A percentile compares a stretch with the other conserved stretches of the same genome.
These are phyloP conservation scores for Fraxinus angustifolia DNA, from an alignment of 305 asterid genomes.

Conservation along the genomic window DNA sequence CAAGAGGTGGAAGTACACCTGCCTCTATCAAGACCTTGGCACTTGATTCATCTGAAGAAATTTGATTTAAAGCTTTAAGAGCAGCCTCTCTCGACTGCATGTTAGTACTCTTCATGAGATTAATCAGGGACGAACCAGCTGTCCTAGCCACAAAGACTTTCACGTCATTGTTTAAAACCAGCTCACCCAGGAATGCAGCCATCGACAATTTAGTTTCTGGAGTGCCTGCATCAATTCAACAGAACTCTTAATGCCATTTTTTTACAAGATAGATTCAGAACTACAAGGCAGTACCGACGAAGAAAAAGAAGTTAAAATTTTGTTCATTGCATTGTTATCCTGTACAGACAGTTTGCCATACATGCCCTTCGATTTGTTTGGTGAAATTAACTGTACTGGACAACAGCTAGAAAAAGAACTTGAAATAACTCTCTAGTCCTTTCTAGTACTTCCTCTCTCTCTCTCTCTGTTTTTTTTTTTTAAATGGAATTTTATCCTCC, in stretches of 20 bases:
- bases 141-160: conserved; percentile 72
- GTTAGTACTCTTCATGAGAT: conserved; percentile 57
- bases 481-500: neutral
- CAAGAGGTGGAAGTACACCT: conserved; percentile 90
- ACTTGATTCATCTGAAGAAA: conserved; percentile 77
- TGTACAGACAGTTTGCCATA: neutral
- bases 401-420: neutral
- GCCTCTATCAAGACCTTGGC: conserved; percentile 77
- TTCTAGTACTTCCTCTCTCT: neutral
- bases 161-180: conserved; percentile 70
- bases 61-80: conserved; percentile 76
- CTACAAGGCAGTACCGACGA: neutral
- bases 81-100: conserved; percentile 78
- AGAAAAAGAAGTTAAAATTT: neutral
- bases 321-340: neutral
- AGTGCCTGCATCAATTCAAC: conserved; percentile 53
- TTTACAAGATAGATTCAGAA: neutral
- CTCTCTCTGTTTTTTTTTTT: neutral
- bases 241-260: neutral
- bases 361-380: neutral
- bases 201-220: conserved; percentile 76
- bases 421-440: neutral
- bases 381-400: neutral
- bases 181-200: conserved; percentile 87
- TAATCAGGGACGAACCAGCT: conserved; percentile 70